Percentiles rank a stretch among this genome's conserved stretches.
These are phyloP conservation scores for Ogataea angusta DNA, from an alignment of 805 yeast species.

Conservation along the genomic window DNA sequence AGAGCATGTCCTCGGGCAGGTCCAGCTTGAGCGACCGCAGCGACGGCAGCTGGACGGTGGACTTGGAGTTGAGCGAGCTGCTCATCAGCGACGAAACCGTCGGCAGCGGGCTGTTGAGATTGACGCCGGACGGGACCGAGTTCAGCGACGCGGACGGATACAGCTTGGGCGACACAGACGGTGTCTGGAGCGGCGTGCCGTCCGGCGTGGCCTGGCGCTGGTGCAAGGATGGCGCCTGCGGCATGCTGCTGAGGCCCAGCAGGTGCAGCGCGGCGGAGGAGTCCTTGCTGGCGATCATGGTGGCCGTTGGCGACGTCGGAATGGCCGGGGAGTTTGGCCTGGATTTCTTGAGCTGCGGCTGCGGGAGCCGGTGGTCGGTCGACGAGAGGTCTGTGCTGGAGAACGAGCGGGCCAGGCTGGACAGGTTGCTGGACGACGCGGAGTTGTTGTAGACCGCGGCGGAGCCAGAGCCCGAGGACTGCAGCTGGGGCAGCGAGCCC, in stretches of 20 bases:
- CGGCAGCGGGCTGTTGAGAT: conserved; percentile 9
- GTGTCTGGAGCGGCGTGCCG: conserved; percentile 35
- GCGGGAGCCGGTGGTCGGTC: conserved; percentile 17
- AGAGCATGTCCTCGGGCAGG: conserved; percentile 39
- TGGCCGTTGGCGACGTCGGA: conserved; percentile 27
- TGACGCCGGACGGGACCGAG: conserved; percentile 8
- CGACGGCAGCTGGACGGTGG: conserved; percentile 39
- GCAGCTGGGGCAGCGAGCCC: conserved; percentile 16
- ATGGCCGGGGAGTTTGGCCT: conserved; percentile 48
- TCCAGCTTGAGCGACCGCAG: conserved; percentile 48
- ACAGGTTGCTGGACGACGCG: conserved; percentile 10
- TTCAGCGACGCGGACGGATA: conserved; percentile 18
- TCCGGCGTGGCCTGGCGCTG: conserved; percentile 27
- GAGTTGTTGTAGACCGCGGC: conserved; percentile 2
- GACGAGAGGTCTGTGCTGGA: conserved; percentile 42
- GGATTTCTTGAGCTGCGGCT: conserved; percentile 43
- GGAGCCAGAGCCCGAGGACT: conserved; percentile 5
- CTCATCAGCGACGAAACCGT: conserved; percentile 11
- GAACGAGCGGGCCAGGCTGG: conserved; percentile 25
- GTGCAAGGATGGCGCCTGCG: conserved; percentile 3
- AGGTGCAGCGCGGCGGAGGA: conserved; percentile 31
- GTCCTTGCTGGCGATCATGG: conserved; percentile 21
- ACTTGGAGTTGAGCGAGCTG: conserved; percentile 7
- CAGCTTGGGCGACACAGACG: conserved; percentile 36
- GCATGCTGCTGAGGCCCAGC: conserved; percentile 23